A percentile compares a stretch with the other conserved stretches of the same genome.
Conservation (phyloP, 2,329 filamentous ascomycete species). For the Botryotinia convoluta region DNA sequence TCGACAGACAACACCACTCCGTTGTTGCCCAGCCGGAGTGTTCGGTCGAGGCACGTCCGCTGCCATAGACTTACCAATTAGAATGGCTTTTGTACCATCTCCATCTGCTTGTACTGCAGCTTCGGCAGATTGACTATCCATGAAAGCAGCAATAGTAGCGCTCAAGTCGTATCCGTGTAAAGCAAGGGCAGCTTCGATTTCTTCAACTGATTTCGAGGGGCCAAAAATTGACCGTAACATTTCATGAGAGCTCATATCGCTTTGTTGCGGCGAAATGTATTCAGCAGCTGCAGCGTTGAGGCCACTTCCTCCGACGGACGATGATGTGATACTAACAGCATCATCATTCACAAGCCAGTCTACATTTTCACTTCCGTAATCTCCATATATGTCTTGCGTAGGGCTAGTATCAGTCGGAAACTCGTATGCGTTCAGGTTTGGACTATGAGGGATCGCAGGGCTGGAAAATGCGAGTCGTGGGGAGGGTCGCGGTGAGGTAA, state of each 20-base stretch:
- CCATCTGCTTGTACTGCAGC: slow-evolving; percentile 46
- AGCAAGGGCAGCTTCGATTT: slow-evolving; percentile 88
- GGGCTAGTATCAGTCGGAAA: slow-evolving; percentile 81
- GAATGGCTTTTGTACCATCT: slow-evolving; percentile 59
- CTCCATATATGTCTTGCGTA: slow-evolving; percentile 81
- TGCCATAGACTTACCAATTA: slow-evolving; percentile 88
- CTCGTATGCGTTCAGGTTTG: slow-evolving; percentile 90
- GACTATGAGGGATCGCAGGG: slow-evolving; percentile 88
- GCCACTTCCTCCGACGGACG: slow-evolving; percentile 63
- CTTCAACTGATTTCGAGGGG: slow-evolving; percentile 84
- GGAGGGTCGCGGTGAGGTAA: slow-evolving; percentile 89
- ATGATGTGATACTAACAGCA: slow-evolving; percentile 75
- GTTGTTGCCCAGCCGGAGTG: slow-evolving; percentile 73
- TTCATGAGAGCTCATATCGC: slow-evolving; percentile 96
- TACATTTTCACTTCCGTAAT: slow-evolving; percentile 90
- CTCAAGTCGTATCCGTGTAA: slow-evolving; percentile 90
- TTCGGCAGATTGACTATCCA: slow-evolving; percentile 65
- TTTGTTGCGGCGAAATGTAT: slow-evolving; percentile 64
- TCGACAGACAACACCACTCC: slow-evolving; percentile 90
- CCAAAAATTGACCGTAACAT: slow-evolving; percentile 94
- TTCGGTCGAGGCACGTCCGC: slow-evolving; percentile 67
- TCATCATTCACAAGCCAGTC: slow-evolving; percentile 95
- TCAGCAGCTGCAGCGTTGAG: slow-evolving; percentile 81
- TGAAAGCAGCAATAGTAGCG: slow-evolving; percentile 84
- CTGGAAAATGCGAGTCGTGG: slow-evolving; percentile 87